phyloP scores from a whole-genome alignment of 2,329 filamentous ascomycete species.

The Mycosphaerella arachidis region DNA sequence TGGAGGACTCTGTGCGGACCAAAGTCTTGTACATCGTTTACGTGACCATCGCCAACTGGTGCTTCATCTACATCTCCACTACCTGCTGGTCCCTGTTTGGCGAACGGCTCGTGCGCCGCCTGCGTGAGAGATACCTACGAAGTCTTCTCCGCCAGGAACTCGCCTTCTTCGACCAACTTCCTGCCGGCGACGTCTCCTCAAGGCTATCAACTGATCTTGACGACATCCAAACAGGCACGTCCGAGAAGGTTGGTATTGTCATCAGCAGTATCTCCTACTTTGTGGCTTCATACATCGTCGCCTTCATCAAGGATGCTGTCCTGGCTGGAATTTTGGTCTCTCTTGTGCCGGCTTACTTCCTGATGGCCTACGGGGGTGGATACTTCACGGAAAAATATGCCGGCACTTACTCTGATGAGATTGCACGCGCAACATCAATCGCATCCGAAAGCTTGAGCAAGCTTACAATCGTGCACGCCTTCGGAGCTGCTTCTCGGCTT shows the following conservation, averaged over 20 bases:
- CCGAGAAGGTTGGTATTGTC: constrained; percentile 65
- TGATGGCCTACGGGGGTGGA: constrained; percentile 55
- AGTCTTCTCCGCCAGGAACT: constrained; percentile 58
- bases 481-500: constrained; percentile 55
- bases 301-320: constrained; percentile 59
- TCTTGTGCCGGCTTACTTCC: constrained; percentile 58
- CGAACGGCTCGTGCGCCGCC: constrained; percentile 58
- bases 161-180: constrained; percentile 59
- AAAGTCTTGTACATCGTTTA: constrained; percentile 61
- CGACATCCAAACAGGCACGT: constrained; percentile 62
- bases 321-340: constrained; percentile 62
- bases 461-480: constrained; percentile 39
- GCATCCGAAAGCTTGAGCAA: constrained; percentile 60
- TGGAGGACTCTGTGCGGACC: constrained; percentile 47
- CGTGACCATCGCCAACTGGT: constrained; percentile 55
- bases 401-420: constrained; percentile 47
- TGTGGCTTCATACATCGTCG: constrained; percentile 61
- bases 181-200: constrained; percentile 59
- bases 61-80: constrained; percentile 58
- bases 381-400: constrained; percentile 52
- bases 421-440: constrained; percentile 57
- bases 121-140: constrained; percentile 58
- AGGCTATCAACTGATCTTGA: constrained; percentile 63
- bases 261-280: constrained; percentile 62
- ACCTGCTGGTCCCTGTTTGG: constrained; percentile 62